Evolutionary conservation across 2,329 filamentous ascomycete species (phyloP).

Genomic region (Aspergillus clavatus): DNA sequence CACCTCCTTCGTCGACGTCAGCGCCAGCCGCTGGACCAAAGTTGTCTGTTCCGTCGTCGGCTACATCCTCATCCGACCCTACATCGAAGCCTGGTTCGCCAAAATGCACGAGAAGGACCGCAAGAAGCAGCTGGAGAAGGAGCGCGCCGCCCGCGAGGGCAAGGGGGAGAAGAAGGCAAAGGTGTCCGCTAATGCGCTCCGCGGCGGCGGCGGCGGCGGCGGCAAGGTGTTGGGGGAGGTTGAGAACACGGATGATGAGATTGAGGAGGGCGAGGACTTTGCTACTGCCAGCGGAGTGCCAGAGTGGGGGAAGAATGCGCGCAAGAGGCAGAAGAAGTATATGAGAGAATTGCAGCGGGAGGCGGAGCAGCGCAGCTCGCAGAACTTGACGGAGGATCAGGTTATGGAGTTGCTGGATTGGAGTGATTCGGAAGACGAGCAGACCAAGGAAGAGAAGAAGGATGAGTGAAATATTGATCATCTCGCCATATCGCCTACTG

Average conservation of each 20-base stretch:
- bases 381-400: conserved; percentile 68
- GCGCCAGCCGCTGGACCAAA: conserved; percentile 54
- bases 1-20: conserved; percentile 42
- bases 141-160: conserved; percentile 49
- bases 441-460: conserved; percentile 14
- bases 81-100: conserved; percentile 63
- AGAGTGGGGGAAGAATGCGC: conserved; percentile 66
- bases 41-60: conserved; percentile 66
- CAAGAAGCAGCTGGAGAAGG: conserved; percentile 48
- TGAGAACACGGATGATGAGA: conserved; percentile 42
- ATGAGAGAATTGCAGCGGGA: conserved; percentile 61
- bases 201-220: conserved; percentile 53
- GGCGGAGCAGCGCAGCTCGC: conserved; percentile 57
- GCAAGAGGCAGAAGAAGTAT: conserved; percentile 63
- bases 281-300: conserved; percentile 45
- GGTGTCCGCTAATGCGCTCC: conserved; percentile 61
- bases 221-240: conserved; percentile 42
- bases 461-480: not conserved
- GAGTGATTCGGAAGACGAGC: conserved; percentile 40
- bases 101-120: conserved; percentile 45
- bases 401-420: conserved; percentile 64
- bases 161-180: conserved; percentile 44
- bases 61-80: conserved; percentile 70
- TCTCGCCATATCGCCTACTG: not conserved
- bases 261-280: conserved; percentile 38